phyloP scores from a whole-genome alignment of 2,329 filamentous ascomycete genomes.

The Fusarium devonianum region DNA sequence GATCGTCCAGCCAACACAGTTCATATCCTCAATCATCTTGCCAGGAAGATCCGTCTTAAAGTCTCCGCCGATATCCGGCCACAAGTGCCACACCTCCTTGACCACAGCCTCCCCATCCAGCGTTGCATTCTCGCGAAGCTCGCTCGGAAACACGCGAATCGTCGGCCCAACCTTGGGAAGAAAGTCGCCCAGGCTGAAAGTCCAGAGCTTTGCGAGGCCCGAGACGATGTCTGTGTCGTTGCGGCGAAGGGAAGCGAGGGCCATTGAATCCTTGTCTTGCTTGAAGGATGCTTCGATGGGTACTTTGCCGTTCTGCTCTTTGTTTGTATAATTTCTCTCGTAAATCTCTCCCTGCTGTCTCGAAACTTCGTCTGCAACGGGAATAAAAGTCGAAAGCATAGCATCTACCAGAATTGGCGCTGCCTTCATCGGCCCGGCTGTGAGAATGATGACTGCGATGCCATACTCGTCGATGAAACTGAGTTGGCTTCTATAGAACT shows the following conservation, averaged over 20 bases:
- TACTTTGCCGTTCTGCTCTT: neutral
- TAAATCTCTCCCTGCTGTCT: conserved; percentile 39
- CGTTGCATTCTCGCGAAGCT: conserved; percentile 16
- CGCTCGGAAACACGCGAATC: conserved; percentile 40
- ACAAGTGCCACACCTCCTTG: conserved; percentile 42
- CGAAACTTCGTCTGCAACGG: conserved; percentile 40
- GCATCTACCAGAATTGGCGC: conserved; percentile 40
- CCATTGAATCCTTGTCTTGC: conserved; percentile 39
- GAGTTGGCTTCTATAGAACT: conserved; percentile 47
- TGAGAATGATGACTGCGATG: conserved; percentile 42
- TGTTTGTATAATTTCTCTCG: conserved; percentile 20
- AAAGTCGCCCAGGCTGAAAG: conserved; percentile 34
- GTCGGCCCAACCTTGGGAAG: conserved; percentile 23
- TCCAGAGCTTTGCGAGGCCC: conserved; percentile 35
- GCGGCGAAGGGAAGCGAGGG: conserved; percentile 33
- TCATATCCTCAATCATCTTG: conserved; percentile 22
- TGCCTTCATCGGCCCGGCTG: conserved; percentile 43
- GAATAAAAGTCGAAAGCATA: conserved; percentile 40
- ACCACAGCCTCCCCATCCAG: conserved; percentile 19
- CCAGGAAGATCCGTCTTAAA: conserved; percentile 43
- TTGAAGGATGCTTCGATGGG: conserved; percentile 26
- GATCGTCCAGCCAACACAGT: conserved; percentile 44
- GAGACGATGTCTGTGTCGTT: conserved; percentile 34
- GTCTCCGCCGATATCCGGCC: conserved; percentile 31
- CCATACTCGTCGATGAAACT: conserved; percentile 48